These are phyloP conservation scores for Platanthera zijinensis DNA, from an alignment of 106 monocot species.

Conservation along the genomic window DNA sequence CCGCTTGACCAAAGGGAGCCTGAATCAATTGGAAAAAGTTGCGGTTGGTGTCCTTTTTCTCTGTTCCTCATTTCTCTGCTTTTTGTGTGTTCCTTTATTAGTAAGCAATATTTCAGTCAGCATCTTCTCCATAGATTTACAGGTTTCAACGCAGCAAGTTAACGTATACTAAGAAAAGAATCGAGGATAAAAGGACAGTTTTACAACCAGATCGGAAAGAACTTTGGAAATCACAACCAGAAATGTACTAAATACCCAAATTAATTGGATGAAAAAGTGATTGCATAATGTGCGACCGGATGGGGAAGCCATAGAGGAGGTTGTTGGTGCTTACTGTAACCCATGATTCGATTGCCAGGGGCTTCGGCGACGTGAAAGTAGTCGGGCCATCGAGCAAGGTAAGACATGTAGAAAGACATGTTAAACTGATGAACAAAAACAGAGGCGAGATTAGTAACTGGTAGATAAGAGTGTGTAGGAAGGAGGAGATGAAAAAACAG, in stretches of 20 bases:
- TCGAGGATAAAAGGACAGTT: too few species aligned
- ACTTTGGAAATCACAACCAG: background rate
- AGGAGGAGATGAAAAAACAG: background rate
- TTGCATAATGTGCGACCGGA: background rate
- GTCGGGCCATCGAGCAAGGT: constrained; percentile 95
- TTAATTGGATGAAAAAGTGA: background rate
- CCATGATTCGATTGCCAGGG: constrained; percentile 61
- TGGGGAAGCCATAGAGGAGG: background rate
- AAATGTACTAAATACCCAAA: background rate
- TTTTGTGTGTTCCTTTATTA: too few species aligned
- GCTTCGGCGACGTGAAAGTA: constrained; percentile 89
- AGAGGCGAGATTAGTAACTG: background rate
- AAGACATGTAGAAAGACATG: constrained; percentile 99
- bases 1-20: too few species aligned
- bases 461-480: background rate
- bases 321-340: constrained; percentile 49
- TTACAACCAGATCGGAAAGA: background rate
- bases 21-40: too few species aligned
- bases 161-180: too few species aligned
- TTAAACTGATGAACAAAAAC: constrained; percentile 56
- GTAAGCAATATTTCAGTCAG: too few species aligned
- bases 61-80: too few species aligned
- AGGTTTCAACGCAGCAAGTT: too few species aligned
- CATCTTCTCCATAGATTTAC: too few species aligned
- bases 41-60: too few species aligned